Percentiles rank a stretch among this genome's conserved stretches.
Conservation (phyloP, 495 filamentous ascomycete genomes). For the Immersiella caudata region DNA sequence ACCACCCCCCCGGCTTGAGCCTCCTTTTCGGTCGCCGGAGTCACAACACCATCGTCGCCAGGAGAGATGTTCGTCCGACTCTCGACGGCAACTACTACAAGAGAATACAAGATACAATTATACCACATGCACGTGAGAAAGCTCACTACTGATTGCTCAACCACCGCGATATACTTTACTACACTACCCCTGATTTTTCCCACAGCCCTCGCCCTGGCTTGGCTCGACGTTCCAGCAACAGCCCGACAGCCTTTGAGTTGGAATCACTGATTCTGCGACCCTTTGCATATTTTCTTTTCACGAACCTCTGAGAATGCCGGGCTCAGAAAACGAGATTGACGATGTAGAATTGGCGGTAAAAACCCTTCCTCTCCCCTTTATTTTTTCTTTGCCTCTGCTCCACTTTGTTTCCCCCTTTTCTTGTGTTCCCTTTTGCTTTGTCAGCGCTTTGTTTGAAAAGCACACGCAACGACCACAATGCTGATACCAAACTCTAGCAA, state of each 20-base stretch:
- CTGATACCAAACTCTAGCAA: slow-evolving; percentile 14
- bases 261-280: background rate
- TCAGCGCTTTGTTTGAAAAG: background rate
- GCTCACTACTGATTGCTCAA: background rate
- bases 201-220: background rate
- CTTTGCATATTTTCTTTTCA: background rate
- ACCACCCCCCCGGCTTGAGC: background rate
- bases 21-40: background rate
- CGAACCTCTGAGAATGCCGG: slow-evolving; percentile 3
- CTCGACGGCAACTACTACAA: background rate
- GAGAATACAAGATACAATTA: background rate
- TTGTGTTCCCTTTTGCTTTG: background rate
- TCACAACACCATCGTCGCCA: background rate
- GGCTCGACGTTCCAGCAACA: background rate
- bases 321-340: slow-evolving; percentile 7
- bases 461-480: background rate
- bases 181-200: background rate
- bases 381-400: background rate
- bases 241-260: background rate
- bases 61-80: background rate
- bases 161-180: background rate
- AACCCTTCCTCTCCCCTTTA: background rate
- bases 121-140: background rate
- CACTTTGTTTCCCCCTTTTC: background rate
- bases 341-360: slow-evolving; percentile 6